Evolutionary conservation across 2,329 filamentous ascomycete genomes (phyloP).

Genomic region (Akanthomyces muscarius): DNA sequence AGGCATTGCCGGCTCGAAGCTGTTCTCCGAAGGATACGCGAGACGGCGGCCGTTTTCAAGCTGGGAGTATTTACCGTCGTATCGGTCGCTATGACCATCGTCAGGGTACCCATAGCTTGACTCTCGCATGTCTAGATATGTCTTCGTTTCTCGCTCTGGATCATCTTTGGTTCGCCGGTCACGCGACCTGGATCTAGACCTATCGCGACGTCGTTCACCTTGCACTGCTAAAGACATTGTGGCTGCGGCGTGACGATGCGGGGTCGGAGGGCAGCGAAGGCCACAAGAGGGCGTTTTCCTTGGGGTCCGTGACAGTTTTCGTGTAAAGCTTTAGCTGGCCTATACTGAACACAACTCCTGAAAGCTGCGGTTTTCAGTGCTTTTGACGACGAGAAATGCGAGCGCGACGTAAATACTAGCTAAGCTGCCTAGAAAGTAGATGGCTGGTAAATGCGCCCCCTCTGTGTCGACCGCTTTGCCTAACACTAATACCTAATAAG

Average conservation of each 20-base stretch:
- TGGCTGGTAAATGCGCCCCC: slow-evolving; percentile 7
- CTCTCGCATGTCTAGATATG: slow-evolving; percentile 39
- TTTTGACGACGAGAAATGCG: not conserved
- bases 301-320: not conserved
- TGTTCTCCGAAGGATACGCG: slow-evolving; percentile 38
- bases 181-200: slow-evolving; percentile 45
- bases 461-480: not conserved
- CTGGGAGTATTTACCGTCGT: slow-evolving; percentile 34
- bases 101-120: slow-evolving; percentile 40
- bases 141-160: slow-evolving; percentile 27
- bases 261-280: not conserved
- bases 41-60: slow-evolving; percentile 31
- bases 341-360: not conserved
- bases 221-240: slow-evolving; percentile 51
- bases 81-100: slow-evolving; percentile 29
- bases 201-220: slow-evolving; percentile 40
- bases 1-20: slow-evolving; percentile 36
- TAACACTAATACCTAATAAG: not conserved
- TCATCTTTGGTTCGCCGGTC: slow-evolving; percentile 32
- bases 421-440: not conserved
- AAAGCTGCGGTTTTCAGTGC: not conserved
- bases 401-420: not conserved
- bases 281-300: too few species aligned
- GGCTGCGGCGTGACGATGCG: not conserved
- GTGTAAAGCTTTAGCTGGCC: not conserved